Percentiles rank a stretch among this genome's conserved stretches.
These are phyloP conservation scores for Lepidium africanum DNA, from an alignment of 345 rosid species.

Conservation along the genomic window DNA sequence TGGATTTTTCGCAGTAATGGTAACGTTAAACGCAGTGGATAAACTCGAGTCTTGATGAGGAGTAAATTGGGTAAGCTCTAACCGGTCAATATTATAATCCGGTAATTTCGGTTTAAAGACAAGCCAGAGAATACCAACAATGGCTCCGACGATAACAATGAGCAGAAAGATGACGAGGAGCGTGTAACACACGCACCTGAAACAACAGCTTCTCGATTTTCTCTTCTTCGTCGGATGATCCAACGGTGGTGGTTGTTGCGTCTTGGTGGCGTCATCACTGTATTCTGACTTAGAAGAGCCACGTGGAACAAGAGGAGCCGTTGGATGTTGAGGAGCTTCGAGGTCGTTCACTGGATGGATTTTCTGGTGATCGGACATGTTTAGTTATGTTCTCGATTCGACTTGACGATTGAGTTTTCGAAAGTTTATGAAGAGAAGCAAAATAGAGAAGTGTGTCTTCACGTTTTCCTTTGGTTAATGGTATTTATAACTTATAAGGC, in stretches of 20 bases:
- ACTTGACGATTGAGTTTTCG: neutral
- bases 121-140: constrained; percentile 51
- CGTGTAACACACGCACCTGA: constrained; percentile 67
- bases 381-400: neutral
- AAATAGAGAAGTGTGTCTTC: constrained; percentile 6
- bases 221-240: constrained; percentile 39
- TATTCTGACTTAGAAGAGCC: constrained; percentile 37
- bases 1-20: constrained; percentile 61
- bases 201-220: constrained; percentile 42
- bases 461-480: constrained; percentile 1
- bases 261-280: neutral
- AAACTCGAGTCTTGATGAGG: constrained; percentile 38
- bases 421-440: neutral
- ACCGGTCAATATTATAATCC: constrained; percentile 47
- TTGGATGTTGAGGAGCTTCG: constrained; percentile 43
- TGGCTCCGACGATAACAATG: constrained; percentile 35
- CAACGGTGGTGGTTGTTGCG: neutral
- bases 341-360: constrained; percentile 58
- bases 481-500: constrained; percentile 18
- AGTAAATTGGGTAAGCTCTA: constrained; percentile 47
- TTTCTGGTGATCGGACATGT: constrained; percentile 55
- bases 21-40: constrained; percentile 48
- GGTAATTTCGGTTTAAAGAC: constrained; percentile 79
- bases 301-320: constrained; percentile 48
- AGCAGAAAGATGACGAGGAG: constrained; percentile 41